Evolutionary conservation across 1,139 yeast genomes (phyloP), one percentile per base, ranked within the genome.

Genomic region (Kodamaea ohmeri): DNA sequence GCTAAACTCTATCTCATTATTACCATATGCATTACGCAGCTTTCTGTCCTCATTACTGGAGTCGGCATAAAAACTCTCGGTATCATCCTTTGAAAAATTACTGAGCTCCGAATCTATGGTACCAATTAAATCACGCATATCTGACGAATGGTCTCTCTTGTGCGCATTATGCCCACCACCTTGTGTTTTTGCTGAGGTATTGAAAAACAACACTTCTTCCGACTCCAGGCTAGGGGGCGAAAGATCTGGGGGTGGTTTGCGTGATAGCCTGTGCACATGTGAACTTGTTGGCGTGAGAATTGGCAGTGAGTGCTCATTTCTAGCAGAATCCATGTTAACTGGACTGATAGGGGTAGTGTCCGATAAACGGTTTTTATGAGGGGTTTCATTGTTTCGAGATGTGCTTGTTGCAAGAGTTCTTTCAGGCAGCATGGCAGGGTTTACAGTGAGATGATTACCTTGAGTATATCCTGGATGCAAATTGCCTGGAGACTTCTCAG

Each of bases 191-290:
- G 22, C 30, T 4, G 36, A 24, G 14, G 35, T 27, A 25, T 43
- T 38, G 34, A 41, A 41, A 36, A 39, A 45, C 18, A 41, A 30
- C 22, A 44, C 45, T 2, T 37, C 36, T 5, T 38, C 39, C 3
- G 46, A 42, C 3, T 38, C 44, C 36, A 37, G 42, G 21, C 36
- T 37, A 2, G 39, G 18, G 9, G 34, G 18, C 19, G 35, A 31
- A 3, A 26, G 42, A 4, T 44, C 33, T 8, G 61, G 58, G 3
- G 63, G 62, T 5, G 62, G 59, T 44, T 55, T 57, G 21, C 64
- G 47, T 12, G 44, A 42, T 11, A 38, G 43, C 11, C 47, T 29
- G 21, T 30, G 22, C 13, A 16, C 25, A 20, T 25, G 32, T 6
- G 38, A 26, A 7, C 32, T 13, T 5, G 6, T 15, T n/a, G 34